Percentiles rank a stretch among this genome's conserved stretches.
Evolutionary conservation across 1,284 basidiomycete genomes (phyloP).

Genomic region (Boletellus sp.): DNA sequence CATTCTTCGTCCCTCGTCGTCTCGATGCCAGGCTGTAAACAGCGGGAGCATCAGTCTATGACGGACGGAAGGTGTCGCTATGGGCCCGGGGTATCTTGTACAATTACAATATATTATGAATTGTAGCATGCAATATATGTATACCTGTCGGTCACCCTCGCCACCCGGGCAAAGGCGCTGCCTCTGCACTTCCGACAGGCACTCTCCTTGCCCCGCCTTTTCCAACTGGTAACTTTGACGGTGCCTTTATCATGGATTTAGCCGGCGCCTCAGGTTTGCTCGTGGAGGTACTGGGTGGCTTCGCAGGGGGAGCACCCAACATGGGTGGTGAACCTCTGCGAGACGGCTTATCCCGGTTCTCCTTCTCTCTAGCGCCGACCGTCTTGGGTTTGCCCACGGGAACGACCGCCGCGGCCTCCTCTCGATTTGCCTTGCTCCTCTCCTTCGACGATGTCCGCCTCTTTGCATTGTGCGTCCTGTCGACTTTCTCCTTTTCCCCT

Average conservation of each 20-base stretch:
- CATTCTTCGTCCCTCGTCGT: slow-evolving; percentile 21
- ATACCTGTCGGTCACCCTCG: slow-evolving; percentile 31
- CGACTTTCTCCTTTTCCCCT: slow-evolving; percentile 12
- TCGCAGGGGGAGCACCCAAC: slow-evolving; percentile 11
- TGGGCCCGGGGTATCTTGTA: slow-evolving; percentile 26
- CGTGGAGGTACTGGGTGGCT: slow-evolving; percentile 15
- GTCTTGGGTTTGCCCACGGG: slow-evolving; percentile 21
- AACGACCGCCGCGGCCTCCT: slow-evolving; percentile 14
- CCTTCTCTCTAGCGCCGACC: slow-evolving; percentile 31
- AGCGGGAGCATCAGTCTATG: background rate
- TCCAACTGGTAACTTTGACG: slow-evolving; percentile 28
- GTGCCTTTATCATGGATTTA: slow-evolving; percentile 19
- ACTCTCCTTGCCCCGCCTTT: slow-evolving; percentile 53
- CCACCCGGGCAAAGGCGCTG: slow-evolving; percentile 41
- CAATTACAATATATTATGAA: slow-evolving; percentile 17
- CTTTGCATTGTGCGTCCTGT: slow-evolving; percentile 26
- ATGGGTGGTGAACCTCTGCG: slow-evolving; percentile 19
- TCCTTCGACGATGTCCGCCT: slow-evolving; percentile 37
- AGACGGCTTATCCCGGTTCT: slow-evolving; percentile 29
- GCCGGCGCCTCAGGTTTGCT: slow-evolving; percentile 15
- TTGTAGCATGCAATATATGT: slow-evolving; percentile 14
- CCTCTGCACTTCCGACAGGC: slow-evolving; percentile 54
- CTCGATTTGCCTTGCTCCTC: slow-evolving; percentile 38
- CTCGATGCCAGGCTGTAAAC: background rate
- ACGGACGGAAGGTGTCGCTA: background rate